Evolutionary conservation across 2,329 filamentous ascomycete genomes (phyloP).

Genomic region (Paraphaeosphaeria minitans): DNA sequence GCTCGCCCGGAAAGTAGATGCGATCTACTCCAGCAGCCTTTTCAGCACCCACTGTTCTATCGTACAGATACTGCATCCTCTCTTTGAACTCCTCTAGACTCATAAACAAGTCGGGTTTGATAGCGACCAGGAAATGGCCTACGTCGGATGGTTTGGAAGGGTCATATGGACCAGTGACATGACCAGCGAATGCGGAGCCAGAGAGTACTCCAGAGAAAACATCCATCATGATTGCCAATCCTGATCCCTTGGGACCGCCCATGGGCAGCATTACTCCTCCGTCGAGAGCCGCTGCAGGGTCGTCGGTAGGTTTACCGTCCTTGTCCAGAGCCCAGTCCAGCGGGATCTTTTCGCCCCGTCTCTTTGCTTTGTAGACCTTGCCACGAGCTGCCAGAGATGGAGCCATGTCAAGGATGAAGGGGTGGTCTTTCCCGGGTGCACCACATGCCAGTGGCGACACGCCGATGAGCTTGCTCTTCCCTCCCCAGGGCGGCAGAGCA

Average conservation of each 20-base stretch:
- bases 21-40: constrained; percentile 60
- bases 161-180: constrained; percentile 79
- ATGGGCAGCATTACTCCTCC: constrained; percentile 76
- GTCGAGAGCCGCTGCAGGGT: constrained; percentile 71
- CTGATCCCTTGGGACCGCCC: constrained; percentile 83
- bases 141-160: constrained; percentile 70
- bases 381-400: constrained; percentile 72
- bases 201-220: constrained; percentile 82
- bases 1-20: constrained; percentile 64
- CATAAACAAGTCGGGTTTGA: constrained; percentile 79
- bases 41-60: constrained; percentile 58
- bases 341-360: constrained; percentile 72
- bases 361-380: constrained; percentile 72
- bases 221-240: constrained; percentile 83
- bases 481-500: constrained; percentile 73
- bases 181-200: constrained; percentile 76
- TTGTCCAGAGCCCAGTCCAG: constrained; percentile 75
- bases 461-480: constrained; percentile 70
- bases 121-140: constrained; percentile 68
- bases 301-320: constrained; percentile 71
- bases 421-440: constrained; percentile 64
- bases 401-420: constrained; percentile 79
- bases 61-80: constrained; percentile 64
- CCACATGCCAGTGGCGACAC: constrained; percentile 78
- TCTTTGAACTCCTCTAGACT: constrained; percentile 69